Conservation (phyloP, 257 asterid genomes). For the Linderniella brevidens region DNA sequence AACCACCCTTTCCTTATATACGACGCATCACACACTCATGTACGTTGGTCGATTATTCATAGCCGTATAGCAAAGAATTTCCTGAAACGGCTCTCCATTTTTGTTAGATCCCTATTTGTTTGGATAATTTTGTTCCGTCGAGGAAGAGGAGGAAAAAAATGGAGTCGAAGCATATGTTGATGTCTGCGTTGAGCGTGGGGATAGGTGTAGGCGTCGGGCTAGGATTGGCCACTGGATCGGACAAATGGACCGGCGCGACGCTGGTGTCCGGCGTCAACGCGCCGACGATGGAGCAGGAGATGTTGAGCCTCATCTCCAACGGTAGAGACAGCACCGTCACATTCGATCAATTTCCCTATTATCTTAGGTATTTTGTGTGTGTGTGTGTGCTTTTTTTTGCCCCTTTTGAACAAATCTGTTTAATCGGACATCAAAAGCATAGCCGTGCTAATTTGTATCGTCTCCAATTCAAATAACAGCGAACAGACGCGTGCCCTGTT, state of each 20-base stretch:
- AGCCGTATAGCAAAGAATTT: no score
- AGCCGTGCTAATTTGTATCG: neutral
- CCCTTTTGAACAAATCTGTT: neutral
- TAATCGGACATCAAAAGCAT: no score
- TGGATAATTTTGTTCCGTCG: constrained; percentile 4
- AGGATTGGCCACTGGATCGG: constrained; percentile 76
- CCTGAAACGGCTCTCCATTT: no score
- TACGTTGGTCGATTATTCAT: no score
- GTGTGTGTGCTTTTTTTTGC: neutral
- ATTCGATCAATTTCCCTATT: constrained; percentile 69
- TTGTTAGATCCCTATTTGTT: neutral
- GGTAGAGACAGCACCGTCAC: constrained; percentile 45
- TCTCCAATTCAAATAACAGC: constrained; percentile 15
- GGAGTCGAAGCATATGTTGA: constrained; percentile 59
- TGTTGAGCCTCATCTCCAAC: constrained; percentile 38
- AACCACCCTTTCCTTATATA: no score
- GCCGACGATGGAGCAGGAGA: constrained; percentile 50
- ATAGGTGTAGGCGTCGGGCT: constrained; percentile 72
- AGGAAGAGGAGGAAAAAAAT: no score
- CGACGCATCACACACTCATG: no score
- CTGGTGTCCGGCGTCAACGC: constrained; percentile 19
- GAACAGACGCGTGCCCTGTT: constrained; percentile 69
- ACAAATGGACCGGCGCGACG: constrained; percentile 28
- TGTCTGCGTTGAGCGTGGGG: constrained; percentile 79
- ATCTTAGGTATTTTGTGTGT: constrained; percentile 33